Base-by-base conservation (phyloP, 495 filamentous ascomycete species). In the Recurvomyces mirabilis region DNA sequence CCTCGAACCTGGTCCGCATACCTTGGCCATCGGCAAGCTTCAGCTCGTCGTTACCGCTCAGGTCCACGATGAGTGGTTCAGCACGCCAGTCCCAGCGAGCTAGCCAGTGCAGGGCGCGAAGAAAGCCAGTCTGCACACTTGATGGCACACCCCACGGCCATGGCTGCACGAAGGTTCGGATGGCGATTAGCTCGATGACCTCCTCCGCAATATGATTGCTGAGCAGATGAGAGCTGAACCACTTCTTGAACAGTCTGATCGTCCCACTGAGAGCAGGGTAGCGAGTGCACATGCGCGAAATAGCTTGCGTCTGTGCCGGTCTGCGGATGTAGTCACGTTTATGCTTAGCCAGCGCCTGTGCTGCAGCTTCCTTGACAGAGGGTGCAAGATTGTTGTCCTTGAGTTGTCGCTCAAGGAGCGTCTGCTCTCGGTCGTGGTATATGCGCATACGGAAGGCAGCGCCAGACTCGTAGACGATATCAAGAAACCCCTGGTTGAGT, bases 81-180 rank as follows among this genome's bases (percentile, higher is more conserved):
- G 71, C 64, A 17, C 84, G 77, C 91, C 91, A 98, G 54, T 96
- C 87, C 87, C 91, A 98, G 18, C 74, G 70, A 1, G 87, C 73
- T 10, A 96, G 62, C 50, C 84, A 80, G 5, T 76, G 55, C 7
- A 98, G 66, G 4, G 86, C 82, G 30, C 88, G 74, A 15, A 87
- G 60, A 54, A 98, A 93, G 3, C 82, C 91, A 14, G 79, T 79
- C 67, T 74, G 80, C n/a, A 79, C 68, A 56, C 77, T 86, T 0
- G 80, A 82, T 3, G 91, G 91, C 1, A 73, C 61, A 14, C 75
- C 65, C 81, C 84, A 95, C 0, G 89, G 87, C 47, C 85, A 78
- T 0, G 85, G 82, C 25, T 79, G 74, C n/a, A 88, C 64, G 60
- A 95, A 98, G 25, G 73, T 71, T 28, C 76, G 79, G 5, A 77